Evolutionary conservation across 1,284 basidiomycete species (phyloP).

Genomic region (Boletus smithii): DNA sequence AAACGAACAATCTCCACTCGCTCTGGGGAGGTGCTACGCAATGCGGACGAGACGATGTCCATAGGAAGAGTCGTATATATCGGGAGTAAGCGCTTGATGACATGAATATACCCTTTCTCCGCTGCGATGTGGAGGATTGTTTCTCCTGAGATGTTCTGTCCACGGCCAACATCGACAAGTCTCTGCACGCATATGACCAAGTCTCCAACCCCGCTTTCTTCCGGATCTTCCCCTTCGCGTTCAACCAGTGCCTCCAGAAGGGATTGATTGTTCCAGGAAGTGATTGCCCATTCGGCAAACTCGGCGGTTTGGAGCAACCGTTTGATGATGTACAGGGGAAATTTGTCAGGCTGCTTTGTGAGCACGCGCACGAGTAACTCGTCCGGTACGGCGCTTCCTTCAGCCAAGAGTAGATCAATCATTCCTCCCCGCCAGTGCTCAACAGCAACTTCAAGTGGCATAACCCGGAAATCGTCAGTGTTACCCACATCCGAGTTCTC

Average conservation of each 20-base stretch:
- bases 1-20: not conserved
- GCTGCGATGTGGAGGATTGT: not conserved
- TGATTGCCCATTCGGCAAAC: not conserved
- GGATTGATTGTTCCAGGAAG: not conserved
- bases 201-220: not conserved
- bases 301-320: constrained; percentile 1
- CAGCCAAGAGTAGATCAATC: not conserved
- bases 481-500: not conserved
- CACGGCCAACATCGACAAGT: not conserved
- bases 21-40: not conserved
- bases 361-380: not conserved
- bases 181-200: not conserved
- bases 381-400: not conserved
- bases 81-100: no score
- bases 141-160: not conserved
- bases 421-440: constrained; percentile 2
- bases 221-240: not conserved
- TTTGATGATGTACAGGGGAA: constrained; percentile 1
- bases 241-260: constrained; percentile 6
- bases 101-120: not conserved
- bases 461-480: not conserved
- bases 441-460: constrained; percentile 6
- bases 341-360: not conserved
- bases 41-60: not conserved
- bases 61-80: no score